Evolutionary conservation across 2,329 filamentous ascomycete genomes (phyloP).

Genomic region (Pseudocercospora eumusae): DNA sequence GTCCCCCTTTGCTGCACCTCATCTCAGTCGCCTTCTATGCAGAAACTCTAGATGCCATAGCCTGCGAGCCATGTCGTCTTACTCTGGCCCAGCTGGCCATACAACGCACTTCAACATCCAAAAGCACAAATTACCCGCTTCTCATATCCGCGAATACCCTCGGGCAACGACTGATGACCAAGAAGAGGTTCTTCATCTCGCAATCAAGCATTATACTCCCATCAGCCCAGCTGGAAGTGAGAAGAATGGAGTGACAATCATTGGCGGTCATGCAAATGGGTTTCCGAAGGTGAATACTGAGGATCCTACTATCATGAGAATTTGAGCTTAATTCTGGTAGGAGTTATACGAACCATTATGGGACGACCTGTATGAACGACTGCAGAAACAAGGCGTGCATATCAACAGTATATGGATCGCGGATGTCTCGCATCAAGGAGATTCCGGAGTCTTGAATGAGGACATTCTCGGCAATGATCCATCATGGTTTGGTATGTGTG

Average conservation of each 20-base stretch:
- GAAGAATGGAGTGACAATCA: conserved; percentile 78
- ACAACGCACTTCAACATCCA: conserved; percentile 61
- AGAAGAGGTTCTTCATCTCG: conserved; percentile 71
- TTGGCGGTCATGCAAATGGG: conserved; percentile 86
- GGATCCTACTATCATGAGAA: conserved; percentile 42
- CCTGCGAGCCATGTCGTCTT: conserved; percentile 22
- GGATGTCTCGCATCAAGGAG: conserved; percentile 23
- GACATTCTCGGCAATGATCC: conserved; percentile 22
- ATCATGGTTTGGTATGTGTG: conserved; percentile 7
- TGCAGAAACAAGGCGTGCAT: conserved; percentile 61
- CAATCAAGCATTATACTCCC: conserved; percentile 87
- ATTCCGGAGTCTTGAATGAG: conserved; percentile 25
- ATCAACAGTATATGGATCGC: conserved; percentile 86
- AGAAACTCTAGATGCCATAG: not conserved
- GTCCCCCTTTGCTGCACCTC: not conserved
- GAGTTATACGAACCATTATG: conserved; percentile 13
- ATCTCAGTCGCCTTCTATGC: not conserved
- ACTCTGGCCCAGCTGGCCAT: conserved; percentile 5
- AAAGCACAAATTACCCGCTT: conserved; percentile 71
- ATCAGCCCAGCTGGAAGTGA: conserved; percentile 66
- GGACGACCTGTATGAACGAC: conserved; percentile 80
- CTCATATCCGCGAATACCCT: conserved; percentile 81
- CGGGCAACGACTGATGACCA: conserved; percentile 70
- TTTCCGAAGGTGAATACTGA: conserved; percentile 93
- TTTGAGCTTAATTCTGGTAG: conserved; percentile 9